These are phyloP conservation scores for Senna siamea DNA, from an alignment of 306 rosid genomes.

Conservation along the genomic window DNA sequence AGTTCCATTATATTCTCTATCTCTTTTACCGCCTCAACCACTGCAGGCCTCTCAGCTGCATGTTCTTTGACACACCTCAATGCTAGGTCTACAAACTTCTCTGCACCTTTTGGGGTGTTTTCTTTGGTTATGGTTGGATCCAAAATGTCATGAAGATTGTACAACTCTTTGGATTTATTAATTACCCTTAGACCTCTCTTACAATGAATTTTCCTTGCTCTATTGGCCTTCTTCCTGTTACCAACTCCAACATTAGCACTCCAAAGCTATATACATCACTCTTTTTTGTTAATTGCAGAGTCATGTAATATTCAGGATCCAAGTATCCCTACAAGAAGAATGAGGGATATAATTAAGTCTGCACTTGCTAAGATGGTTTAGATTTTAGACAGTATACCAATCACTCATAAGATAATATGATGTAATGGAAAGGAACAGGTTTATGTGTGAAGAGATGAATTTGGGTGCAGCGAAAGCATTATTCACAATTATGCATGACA, in stretches of 20 bases:
- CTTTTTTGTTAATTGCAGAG: slow-evolving; percentile 63
- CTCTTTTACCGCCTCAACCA: slow-evolving; percentile 69
- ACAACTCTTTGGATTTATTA: slow-evolving; percentile 51
- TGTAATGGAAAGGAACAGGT: too few species aligned
- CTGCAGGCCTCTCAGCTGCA: slow-evolving; percentile 59
- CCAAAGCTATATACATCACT: slow-evolving; percentile 85
- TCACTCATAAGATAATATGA: too few species aligned
- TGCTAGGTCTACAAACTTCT: slow-evolving; percentile 64
- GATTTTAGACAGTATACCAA: too few species aligned
- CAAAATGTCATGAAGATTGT: slow-evolving; percentile 46
- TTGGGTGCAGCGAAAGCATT: too few species aligned
- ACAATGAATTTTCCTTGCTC: slow-evolving; percentile 69
- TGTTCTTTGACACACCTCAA: slow-evolving; percentile 63
- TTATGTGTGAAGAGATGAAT: too few species aligned
- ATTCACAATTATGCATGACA: too few species aligned
- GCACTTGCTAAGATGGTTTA: background rate
- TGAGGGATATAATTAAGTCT: background rate
- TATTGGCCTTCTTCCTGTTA: slow-evolving; percentile 71
- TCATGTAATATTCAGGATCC: slow-evolving; percentile 62
- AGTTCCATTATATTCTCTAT: slow-evolving; percentile 58
- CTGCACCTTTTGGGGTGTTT: slow-evolving; percentile 48
- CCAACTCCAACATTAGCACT: slow-evolving; percentile 69
- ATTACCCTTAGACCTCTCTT: slow-evolving; percentile 52
- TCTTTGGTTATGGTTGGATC: slow-evolving; percentile 51
- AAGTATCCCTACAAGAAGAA: slow-evolving; percentile 66